Evolutionary conservation across 371 early-diverging fungal genomes (phyloP).

Genomic region (Actinomortierella ambigua): DNA sequence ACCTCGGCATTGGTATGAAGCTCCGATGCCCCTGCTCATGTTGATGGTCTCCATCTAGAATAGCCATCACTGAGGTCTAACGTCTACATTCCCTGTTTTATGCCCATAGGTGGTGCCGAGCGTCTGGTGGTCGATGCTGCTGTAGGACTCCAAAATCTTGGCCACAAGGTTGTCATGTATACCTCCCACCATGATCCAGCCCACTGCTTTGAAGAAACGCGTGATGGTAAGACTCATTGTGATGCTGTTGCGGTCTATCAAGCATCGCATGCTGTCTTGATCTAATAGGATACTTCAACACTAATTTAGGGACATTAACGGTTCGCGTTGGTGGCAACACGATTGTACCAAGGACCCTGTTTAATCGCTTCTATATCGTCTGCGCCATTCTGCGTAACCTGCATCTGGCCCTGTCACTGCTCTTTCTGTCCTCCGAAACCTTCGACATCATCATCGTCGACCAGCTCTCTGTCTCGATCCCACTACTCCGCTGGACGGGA

Average conservation of each 20-base stretch:
- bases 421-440: conserved; percentile 45
- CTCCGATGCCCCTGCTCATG: background rate
- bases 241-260: background rate
- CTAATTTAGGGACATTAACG: conserved; percentile 67
- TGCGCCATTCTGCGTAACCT: conserved; percentile 85
- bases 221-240: conserved; percentile 63
- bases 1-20: conserved; percentile 82
- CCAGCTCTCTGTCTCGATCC: conserved; percentile 87
- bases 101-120: conserved; percentile 87
- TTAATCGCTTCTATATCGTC: conserved; percentile 75
- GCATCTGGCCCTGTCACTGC: conserved; percentile 64
- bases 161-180: conserved; percentile 83
- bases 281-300: background rate
- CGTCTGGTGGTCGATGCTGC: conserved; percentile 96
- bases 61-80: background rate
- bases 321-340: conserved; percentile 79
- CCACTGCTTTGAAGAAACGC: conserved; percentile 94
- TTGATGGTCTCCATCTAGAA: background rate
- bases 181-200: conserved; percentile 89
- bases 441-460: conserved; percentile 90
- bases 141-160: conserved; percentile 74
- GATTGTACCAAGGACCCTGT: conserved; percentile 68
- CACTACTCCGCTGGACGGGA: conserved; percentile 71
- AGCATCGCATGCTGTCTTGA: conserved; percentile 1
- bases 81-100: background rate